Conservation (phyloP, 2,329 filamentous ascomycete species). For the Phialemoniopsis sp. region DNA sequence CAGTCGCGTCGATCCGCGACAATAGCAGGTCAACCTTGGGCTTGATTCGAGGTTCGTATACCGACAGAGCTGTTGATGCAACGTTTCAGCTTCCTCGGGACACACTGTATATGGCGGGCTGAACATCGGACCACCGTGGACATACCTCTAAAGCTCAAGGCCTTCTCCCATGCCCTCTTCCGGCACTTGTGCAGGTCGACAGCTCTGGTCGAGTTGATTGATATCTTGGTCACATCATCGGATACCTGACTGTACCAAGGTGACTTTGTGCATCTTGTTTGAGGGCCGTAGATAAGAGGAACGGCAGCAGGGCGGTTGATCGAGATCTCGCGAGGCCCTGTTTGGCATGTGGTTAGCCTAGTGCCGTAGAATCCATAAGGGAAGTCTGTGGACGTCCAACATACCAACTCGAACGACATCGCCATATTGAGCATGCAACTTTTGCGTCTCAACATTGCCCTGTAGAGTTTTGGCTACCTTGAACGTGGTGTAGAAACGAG, state of each 20-base stretch:
- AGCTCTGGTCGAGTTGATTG: too few relatives aligned
- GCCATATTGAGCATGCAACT: conserved; percentile 2
- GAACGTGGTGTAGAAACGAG: too few relatives aligned
- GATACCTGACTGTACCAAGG: conserved; percentile 3
- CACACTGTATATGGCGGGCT: too few relatives aligned
- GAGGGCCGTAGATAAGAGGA: conserved; percentile 2
- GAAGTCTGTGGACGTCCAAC: too few relatives aligned
- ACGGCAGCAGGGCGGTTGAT: conserved; percentile 6
- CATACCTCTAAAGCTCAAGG: conserved; percentile 5
- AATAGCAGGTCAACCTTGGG: conserved; percentile 13
- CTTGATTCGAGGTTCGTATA: conserved; percentile 16
- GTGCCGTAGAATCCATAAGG: too few relatives aligned
- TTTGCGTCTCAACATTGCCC: not conserved
- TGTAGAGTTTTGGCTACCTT: conserved; percentile 1
- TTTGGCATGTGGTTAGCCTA: too few relatives aligned
- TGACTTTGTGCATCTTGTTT: conserved; percentile 2
- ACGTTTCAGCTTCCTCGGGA: too few relatives aligned
- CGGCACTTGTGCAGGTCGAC: conserved; percentile 10
- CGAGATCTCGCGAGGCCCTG: conserved; percentile 9
- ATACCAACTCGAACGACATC: conserved; percentile 1
- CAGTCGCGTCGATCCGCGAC: conserved; percentile 7
- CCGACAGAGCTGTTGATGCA: conserved; percentile 10
- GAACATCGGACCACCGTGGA: too few relatives aligned
- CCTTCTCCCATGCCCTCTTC: conserved; percentile 11
- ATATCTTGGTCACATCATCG: too few relatives aligned